Percentiles rank a stretch among this genome's conserved stretches.
These are phyloP conservation scores for Globisporangium emineosum DNA, from an alignment of 352 stramenopile species.

Conservation along the genomic window DNA sequence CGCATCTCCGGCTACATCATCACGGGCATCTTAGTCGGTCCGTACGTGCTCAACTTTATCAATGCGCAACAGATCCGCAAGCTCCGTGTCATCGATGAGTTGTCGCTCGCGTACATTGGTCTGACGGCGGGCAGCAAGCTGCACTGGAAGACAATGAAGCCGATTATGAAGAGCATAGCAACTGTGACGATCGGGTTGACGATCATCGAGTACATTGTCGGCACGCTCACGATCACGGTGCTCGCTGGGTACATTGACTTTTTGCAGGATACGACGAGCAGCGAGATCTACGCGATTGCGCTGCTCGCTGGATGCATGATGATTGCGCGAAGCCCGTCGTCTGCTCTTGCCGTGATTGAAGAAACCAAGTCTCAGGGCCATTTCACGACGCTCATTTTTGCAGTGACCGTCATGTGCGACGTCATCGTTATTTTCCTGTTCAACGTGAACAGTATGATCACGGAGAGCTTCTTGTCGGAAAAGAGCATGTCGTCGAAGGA, in stretches of 20 bases:
- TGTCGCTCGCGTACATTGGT: constrained; percentile 65
- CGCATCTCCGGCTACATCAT: constrained; percentile 67
- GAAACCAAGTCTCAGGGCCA: constrained; percentile 59
- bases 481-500: constrained; percentile 41
- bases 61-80: constrained; percentile 40
- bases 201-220: constrained; percentile 58
- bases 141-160: constrained; percentile 58
- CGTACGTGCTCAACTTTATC: constrained; percentile 60
- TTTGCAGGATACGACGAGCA: constrained; percentile 51
- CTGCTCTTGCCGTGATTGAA: constrained; percentile 64
- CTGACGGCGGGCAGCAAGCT: constrained; percentile 60
- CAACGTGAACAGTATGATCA: constrained; percentile 73
- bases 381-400: constrained; percentile 68
- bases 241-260: constrained; percentile 62
- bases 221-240: constrained; percentile 59
- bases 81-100: constrained; percentile 58
- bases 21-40: constrained; percentile 61
- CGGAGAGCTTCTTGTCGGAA: constrained; percentile 54
- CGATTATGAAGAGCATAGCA: constrained; percentile 59
- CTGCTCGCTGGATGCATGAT: constrained; percentile 68
- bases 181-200: constrained; percentile 49
- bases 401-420: constrained; percentile 70
- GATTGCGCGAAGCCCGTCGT: constrained; percentile 65
- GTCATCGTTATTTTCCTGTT: constrained; percentile 70
- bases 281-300: constrained; percentile 58